Base-by-base conservation (phyloP, 106 monocot species). In the Xerophyta viscosa region DNA sequence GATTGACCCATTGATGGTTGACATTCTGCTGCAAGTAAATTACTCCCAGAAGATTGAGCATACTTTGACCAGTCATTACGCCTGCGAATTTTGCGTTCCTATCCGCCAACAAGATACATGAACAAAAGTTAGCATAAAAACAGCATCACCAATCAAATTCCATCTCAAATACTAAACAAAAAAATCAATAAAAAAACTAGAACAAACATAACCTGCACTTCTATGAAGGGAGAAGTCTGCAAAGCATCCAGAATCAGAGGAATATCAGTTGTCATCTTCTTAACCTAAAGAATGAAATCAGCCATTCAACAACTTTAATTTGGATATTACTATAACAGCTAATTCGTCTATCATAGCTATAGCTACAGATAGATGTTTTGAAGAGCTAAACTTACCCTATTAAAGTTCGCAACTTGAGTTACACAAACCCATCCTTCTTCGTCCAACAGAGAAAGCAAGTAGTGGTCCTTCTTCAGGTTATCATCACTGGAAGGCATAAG, bases 201-300 rank as follows among this genome's bases (percentile, higher is more conserved):
- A 50, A 43, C 0, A 25, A 9, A 27, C 2, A 24, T 27, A 60
- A 82, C 98, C 90, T 90, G 78, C 48, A 90, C 63, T 77, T 98
- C 90, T 33, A 98, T 63, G 28, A 67, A 57, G 53, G 23, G 73
- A 42, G 98, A 98, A 30, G 56, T 64, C 52, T 41, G 55, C 55
- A 98, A 60, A 50, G 90, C 78, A 68, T 90, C 98, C 48, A 98
- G 46, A 71, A 98, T 98, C 23, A 98, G 68, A 28, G 72, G 45
- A 61, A 85, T 64, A 62, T 78, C 67, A 13, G 60, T 64, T 23
- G 79, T 82, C 98, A 90, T 86, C 41, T 60, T 68, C 67, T 80
- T 82, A 49, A 98, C 71, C 98, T 98, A 71, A 12, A 65, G 49
- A 50, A 19, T 39, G 12, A 63, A 62, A 65, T 28, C 20, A 57